Evolutionary conservation across 2,329 filamentous ascomycete genomes (phyloP).

Genomic region (Aspergillus glaucus): DNA sequence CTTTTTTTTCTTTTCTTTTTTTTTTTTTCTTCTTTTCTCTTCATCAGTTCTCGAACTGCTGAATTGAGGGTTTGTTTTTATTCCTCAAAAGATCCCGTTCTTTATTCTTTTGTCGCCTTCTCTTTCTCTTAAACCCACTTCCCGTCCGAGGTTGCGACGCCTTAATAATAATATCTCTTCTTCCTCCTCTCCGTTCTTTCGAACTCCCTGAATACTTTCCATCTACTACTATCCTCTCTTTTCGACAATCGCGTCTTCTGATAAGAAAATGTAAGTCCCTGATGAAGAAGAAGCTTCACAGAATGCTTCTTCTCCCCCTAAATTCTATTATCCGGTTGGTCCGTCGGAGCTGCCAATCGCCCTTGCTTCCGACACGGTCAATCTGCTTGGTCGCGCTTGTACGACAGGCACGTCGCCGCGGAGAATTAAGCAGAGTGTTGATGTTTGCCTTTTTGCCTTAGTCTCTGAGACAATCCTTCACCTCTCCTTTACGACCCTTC

Average conservation of each 20-base stretch:
- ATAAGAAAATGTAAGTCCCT: not conserved
- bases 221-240: not conserved
- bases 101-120: not conserved
- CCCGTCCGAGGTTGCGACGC: not conserved
- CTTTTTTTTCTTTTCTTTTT: not conserved
- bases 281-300: too few species aligned
- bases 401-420: not conserved
- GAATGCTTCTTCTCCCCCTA: not conserved
- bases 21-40: not conserved
- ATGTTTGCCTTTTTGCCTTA: not conserved
- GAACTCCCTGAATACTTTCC: not conserved
- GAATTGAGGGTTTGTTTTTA: not conserved
- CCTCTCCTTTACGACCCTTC: not conserved
- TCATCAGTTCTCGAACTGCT: not conserved
- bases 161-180: slow-evolving; percentile 2
- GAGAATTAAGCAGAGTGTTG: not conserved
- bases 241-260: not conserved
- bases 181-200: slow-evolving; percentile 1
- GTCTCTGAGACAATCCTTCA: slow-evolving; percentile 1
- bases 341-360: not conserved
- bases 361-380: not conserved
- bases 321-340: not conserved
- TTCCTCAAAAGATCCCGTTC: not conserved
- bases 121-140: not conserved
- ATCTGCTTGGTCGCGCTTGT: not conserved